Evolutionary conservation across 1,284 basidiomycete genomes (phyloP), one percentile per base, ranked within the genome.

Genomic region (Sanghuangporus weigelae): DNA sequence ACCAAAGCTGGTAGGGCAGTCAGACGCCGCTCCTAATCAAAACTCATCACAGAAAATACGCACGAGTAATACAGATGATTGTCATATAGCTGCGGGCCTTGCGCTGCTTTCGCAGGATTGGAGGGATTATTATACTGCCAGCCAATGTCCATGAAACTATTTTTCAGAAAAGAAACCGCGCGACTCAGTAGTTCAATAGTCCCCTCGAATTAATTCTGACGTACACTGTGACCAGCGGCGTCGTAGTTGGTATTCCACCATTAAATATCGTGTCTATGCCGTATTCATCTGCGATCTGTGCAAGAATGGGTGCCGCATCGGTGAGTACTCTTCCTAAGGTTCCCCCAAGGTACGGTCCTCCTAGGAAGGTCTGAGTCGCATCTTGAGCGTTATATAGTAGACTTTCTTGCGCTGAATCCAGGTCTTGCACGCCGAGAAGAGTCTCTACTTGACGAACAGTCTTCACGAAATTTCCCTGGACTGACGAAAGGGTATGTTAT

Each of bases 51-150:
- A 31, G 8, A 23, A 38, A 35, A 38, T 12, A 55, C 82, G 69
- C 68, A 86, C 83, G 76, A 80, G 69, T 90, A 90, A 71, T 91
- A 92, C n/a, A 92, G 71, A 73, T 92, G 90, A 63, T 90, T 87
- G 69, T 92, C 90, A 67, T 91, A 92, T 19, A 74, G 77, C 67
- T 88, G 85, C 16, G 89, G 86, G 0, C 90, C 90, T 40, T 81
- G 79, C 1, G 80, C 80, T 31, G 85, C 88, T 59, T 84, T 76
- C 1, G 85, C 84, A 10, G 90, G 90, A 70, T 92, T 92, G 2
- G 87, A 19, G 12, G 85, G 86, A 71, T 83, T 78, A 68, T 85
- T 79, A 69, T 78, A 73, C 70, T 92, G 90, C 90, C 90, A 92
- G 67, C 81, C 84, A 58, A 87, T 70, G 68, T 92, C 89, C 88